phyloP scores from a whole-genome alignment of 352 stramenopile genomes.

The Phytophthora multivora region DNA sequence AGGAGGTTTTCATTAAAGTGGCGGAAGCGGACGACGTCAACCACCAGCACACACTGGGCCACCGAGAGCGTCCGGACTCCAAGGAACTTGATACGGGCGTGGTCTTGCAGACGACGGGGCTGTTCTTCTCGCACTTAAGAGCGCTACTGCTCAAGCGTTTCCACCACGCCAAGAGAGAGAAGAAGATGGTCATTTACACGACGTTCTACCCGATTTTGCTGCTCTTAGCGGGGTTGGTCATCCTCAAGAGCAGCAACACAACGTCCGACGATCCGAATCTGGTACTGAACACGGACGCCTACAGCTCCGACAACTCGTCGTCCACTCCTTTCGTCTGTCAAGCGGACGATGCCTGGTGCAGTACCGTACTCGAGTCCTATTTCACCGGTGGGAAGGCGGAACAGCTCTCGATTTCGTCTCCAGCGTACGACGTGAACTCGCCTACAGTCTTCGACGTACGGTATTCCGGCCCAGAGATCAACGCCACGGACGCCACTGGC shows the following conservation, averaged over 20 bases:
- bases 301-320: constrained; percentile 25
- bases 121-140: constrained; percentile 36
- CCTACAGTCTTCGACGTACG: constrained; percentile 51
- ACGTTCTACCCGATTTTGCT: constrained; percentile 50
- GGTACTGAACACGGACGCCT: constrained; percentile 22
- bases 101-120: constrained; percentile 6
- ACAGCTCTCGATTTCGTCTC: constrained; percentile 15
- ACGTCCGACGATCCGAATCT: constrained; percentile 43
- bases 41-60: constrained; percentile 34
- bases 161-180: constrained; percentile 46
- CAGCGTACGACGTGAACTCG: constrained; percentile 28
- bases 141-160: constrained; percentile 57
- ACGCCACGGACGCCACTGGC: constrained; percentile 38
- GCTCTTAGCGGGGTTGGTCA: constrained; percentile 45
- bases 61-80: neutral
- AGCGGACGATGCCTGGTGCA: constrained; percentile 33
- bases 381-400: constrained; percentile 32
- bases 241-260: constrained; percentile 38
- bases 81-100: neutral
- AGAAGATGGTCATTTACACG: constrained; percentile 51
- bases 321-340: constrained; percentile 43
- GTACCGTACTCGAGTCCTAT: constrained; percentile 25
- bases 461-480: constrained; percentile 44
- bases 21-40: constrained; percentile 35
- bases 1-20: constrained; percentile 77